These are phyloP conservation scores for Helianthus tuberosus DNA, from an alignment of 129 eudicot species.

Conservation along the genomic window DNA sequence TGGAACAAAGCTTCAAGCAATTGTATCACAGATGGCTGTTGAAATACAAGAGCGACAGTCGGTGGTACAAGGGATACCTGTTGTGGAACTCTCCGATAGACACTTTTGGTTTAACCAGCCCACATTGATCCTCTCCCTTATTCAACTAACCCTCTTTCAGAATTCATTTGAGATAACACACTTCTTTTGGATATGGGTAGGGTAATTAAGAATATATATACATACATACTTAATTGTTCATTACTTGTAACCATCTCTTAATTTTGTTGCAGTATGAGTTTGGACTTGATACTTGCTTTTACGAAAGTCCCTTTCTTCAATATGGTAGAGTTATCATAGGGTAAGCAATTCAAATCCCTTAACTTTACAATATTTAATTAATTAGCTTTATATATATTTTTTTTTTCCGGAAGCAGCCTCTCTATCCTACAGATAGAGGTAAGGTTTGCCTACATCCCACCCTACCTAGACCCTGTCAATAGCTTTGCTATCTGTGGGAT, in stretches of 20 bases:
- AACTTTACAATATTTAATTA: background rate
- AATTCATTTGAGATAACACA: constrained; percentile 95
- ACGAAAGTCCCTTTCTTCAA: constrained; percentile 43
- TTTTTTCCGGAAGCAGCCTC: too few relatives aligned
- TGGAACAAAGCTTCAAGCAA: constrained; percentile 93
- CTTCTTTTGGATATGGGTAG: constrained; percentile 93
- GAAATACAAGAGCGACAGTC: constrained; percentile 93
- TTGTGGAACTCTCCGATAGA: constrained; percentile 81
- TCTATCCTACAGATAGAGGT: background rate
- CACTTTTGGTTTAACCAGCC: constrained; percentile 92
- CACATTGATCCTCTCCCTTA: constrained; percentile 61
- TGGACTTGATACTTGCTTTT: constrained; percentile 80
- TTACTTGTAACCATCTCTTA: too few relatives aligned
- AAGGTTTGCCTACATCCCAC: too few relatives aligned
- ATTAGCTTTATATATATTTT: background rate
- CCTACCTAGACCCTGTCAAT: too few relatives aligned
- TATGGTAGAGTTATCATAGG: constrained; percentile 65
- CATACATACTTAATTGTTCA: too few relatives aligned
- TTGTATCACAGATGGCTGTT: constrained; percentile 85
- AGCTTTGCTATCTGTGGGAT: too few relatives aligned
- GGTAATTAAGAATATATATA: too few relatives aligned
- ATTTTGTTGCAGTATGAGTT: constrained; percentile 71
- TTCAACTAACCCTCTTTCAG: constrained; percentile 92
- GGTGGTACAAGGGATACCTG: constrained; percentile 88
- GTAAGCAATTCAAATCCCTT: constrained; percentile 35